Evolutionary conservation across 805 yeast species (phyloP), one percentile per base, ranked within the genome.

Genomic region (Hanseniaspora pseudoguilliermondii): DNA sequence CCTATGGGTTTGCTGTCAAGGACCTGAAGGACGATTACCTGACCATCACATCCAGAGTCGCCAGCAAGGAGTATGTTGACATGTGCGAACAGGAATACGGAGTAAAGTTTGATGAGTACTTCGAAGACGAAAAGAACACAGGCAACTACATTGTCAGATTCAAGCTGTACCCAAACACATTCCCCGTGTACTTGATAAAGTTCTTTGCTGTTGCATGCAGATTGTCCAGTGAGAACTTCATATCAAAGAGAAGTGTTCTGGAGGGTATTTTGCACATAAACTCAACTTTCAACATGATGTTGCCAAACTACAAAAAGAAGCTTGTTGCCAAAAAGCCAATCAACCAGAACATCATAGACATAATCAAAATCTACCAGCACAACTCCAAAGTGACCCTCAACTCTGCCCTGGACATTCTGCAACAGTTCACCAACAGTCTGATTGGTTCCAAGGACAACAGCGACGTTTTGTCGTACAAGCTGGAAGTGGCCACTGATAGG

Each of bases 1-100:
- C 84, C 0, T 90, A 90, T 66, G 97, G 97, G 0, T 90, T 90
- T 67, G 42, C 43, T 15, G 7, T 51, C 10, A 35, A 27, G 10
- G 23, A 44, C 20, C 76, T 81, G 10, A 69, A 70, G 10, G 79
- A 79, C 38, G 91, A 86, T 59, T 63, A 71, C 5, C 70, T 82
- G 1, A 80, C 80, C 16, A 73, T 89, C 46, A 75, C 84, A 5
- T 72, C 88, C 57, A 79, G 79, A 63, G 69, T 86, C 9, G 72
- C 71, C 20, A 60, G 58, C 2, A 55, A 60, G 27, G 47, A 69
- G 54, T 54, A 65, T 61, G 39, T 64, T 0, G 66, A 65, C 16
- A 66, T 77, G 16, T 63, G 66, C 39, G 55, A 59, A 5, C 62
- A 65, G 52, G 78, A 78, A 0, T 67, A 77, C 8, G 61, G 66